Base-by-base conservation (phyloP, 2,329 filamentous ascomycete species). In the Aspergillus pseudotamarii region DNA sequence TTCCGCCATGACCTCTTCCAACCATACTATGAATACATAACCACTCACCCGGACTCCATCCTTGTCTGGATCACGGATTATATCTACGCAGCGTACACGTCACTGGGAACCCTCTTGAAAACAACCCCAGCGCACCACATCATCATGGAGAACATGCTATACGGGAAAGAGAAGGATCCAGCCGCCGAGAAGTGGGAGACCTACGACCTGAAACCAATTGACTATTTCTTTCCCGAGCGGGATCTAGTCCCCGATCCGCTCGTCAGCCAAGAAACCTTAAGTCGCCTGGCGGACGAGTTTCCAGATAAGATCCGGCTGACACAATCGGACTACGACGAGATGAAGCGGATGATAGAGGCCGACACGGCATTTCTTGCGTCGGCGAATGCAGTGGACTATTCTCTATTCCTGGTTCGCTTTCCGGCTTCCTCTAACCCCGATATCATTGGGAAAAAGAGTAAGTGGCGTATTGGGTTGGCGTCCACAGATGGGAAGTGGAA, bases 211-310 rank as follows among this genome's bases (percentile, higher is more conserved):
- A 93, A 93, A 71, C 91, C 91, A 0, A 86, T 84, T 26, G 85
- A 87, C 62, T 93, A 92, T 77, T 93, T 93, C 79, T 92, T 89
- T 71, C 91, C 91, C 0, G 90, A 93, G 72, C 81, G 90, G 8
- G 91, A 93, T 68, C 83, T 93, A 12, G 85, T 89, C 0, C 86
- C 86, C 2, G 89, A 89, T 0, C 79, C 78, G 2, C 78, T 93
- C 1, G 84, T 87, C 0, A 87, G 87, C 4, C 83, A 91, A 56
- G 86, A 85, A 1, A 89, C 89, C 6, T 88, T 89, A 72, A 84
- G 85, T 23, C 86, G 86, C 59, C 82, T 93, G 2, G 85, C 88
- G 21, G 89, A 92, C 70, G 82, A 87, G 43, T 92, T 92, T 67
- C 79, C 86, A 8, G 89, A 88, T 75, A 90, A 89, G 73, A 79